Conservation (phyloP, 2,329 filamentous ascomycete species). For the Fusarium fujikuroi region DNA sequence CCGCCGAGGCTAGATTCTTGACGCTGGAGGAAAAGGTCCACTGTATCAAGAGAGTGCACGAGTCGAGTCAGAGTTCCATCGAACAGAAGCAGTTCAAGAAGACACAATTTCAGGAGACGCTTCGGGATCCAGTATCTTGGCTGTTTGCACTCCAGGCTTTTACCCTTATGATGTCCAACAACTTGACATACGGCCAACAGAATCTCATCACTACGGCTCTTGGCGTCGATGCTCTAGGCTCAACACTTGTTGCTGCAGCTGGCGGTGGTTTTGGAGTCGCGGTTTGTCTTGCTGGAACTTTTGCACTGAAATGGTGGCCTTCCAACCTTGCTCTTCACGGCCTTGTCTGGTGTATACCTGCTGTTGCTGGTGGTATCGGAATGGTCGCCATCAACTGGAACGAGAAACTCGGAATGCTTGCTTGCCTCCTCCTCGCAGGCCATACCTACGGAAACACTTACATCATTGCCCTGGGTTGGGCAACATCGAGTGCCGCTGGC, state of each 20-base stretch:
- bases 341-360: constrained; percentile 44
- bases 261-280: constrained; percentile 50
- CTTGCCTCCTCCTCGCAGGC: constrained; percentile 46
- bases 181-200: constrained; percentile 53
- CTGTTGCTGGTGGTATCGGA: constrained; percentile 43
- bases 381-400: constrained; percentile 45
- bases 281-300: constrained; percentile 47
- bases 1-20: constrained; percentile 52
- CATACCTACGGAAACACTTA: constrained; percentile 48
- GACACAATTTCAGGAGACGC: constrained; percentile 44
- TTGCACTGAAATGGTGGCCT: constrained; percentile 47
- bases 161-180: constrained; percentile 52
- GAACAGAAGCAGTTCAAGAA: constrained; percentile 52
- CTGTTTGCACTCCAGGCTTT: constrained; percentile 47
- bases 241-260: constrained; percentile 53
- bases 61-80: constrained; percentile 50
- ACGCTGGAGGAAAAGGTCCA: constrained; percentile 55
- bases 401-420: constrained; percentile 38
- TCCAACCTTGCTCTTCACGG: constrained; percentile 47
- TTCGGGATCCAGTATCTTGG: constrained; percentile 48
- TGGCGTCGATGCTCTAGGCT: constrained; percentile 51
- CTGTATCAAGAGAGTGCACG: constrained; percentile 48
- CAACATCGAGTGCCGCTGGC: constrained; percentile 15
- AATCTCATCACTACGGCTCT: constrained; percentile 51
- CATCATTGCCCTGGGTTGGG: constrained; percentile 16